A percentile compares a stretch with the other conserved stretches of the same genome.
Conservation (phyloP, 2,329 filamentous ascomycete species). For the Scedosporium aurantiacum region DNA sequence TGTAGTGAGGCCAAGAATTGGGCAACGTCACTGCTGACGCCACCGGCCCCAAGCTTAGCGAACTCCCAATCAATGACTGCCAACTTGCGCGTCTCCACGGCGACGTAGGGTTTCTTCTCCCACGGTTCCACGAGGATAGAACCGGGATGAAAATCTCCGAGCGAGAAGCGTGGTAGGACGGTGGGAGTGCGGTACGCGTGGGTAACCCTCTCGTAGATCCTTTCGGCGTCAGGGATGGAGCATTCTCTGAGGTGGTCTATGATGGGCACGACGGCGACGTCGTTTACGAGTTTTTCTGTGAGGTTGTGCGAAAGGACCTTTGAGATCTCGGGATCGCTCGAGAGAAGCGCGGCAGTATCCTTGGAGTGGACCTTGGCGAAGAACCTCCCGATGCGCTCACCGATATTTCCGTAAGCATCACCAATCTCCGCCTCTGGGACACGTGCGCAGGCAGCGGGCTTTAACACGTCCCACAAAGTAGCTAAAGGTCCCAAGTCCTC, state of each 20-base stretch:
- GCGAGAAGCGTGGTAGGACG: slow-evolving; percentile 7
- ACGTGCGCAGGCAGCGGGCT: background rate
- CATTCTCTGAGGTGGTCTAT: slow-evolving; percentile 6
- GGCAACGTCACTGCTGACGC: slow-evolving; percentile 13
- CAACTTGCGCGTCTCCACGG: background rate
- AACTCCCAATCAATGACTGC: slow-evolving; percentile 13
- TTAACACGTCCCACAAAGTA: slow-evolving; percentile 11
- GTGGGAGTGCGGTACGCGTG: slow-evolving; percentile 8
- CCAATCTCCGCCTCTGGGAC: background rate
- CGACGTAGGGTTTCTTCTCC: slow-evolving; percentile 9
- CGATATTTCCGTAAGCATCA: slow-evolving; percentile 4
- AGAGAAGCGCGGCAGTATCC: slow-evolving; percentile 3
- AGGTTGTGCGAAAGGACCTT: slow-evolving; percentile 8
- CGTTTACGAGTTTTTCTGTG: slow-evolving; percentile 7
- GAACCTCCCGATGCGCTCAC: slow-evolving; percentile 7
- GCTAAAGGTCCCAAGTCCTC: slow-evolving; percentile 8
- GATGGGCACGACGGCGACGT: slow-evolving; percentile 11
- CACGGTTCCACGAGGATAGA: slow-evolving; percentile 10
- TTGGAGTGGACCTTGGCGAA: slow-evolving; percentile 9
- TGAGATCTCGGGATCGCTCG: background rate
- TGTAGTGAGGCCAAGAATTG: slow-evolving; percentile 12
- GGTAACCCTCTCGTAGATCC: slow-evolving; percentile 6
- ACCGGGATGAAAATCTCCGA: slow-evolving; percentile 13
- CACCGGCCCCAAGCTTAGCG: slow-evolving; percentile 10
- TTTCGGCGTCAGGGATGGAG: slow-evolving; percentile 5